Evolutionary conservation across 2,329 filamentous ascomycete genomes (phyloP).

Genomic region (Biscogniauxia marginata): DNA sequence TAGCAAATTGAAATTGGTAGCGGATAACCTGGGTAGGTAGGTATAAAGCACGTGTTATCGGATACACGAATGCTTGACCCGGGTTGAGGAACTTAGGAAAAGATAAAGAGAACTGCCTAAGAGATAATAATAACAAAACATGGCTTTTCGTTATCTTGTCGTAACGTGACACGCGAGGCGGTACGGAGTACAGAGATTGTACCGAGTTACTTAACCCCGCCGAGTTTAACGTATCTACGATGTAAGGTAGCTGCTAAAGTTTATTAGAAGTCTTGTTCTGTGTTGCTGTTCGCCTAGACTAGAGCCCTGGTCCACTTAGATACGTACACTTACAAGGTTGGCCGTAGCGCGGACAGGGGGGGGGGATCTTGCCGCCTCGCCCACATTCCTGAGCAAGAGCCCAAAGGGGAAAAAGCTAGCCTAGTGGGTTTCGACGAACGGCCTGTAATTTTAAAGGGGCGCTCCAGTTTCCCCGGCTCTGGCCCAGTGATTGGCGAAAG

Average conservation of each 20-base stretch:
- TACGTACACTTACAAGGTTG: not conserved
- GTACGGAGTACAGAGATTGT: too few species aligned
- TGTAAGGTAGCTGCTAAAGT: not conserved
- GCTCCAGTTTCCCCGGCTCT: slow-evolving; percentile 1
- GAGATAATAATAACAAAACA: too few species aligned
- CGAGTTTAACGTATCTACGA: too few species aligned
- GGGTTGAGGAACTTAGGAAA: not conserved
- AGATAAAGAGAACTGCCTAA: too few species aligned
- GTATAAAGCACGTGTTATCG: not conserved
- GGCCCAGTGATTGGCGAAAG: not conserved
- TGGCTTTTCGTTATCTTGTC: not conserved
- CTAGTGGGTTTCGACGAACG: not conserved
- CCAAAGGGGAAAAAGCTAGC: not conserved
- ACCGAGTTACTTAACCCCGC: too few species aligned
- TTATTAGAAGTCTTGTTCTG: too few species aligned
- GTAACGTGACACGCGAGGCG: not conserved
- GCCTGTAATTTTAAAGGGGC: slow-evolving; percentile 1
- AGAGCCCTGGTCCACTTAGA: not conserved
- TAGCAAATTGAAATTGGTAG: not conserved
- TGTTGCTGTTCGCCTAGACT: too few species aligned
- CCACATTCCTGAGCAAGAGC: not conserved
- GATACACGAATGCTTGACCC: not conserved
- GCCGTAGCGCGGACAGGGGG: not conserved
- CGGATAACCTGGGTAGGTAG: not conserved
- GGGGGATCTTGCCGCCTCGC: not conserved